Conservation (phyloP, 805 yeast genomes). For the Lipomyces chichibuensis region DNA sequence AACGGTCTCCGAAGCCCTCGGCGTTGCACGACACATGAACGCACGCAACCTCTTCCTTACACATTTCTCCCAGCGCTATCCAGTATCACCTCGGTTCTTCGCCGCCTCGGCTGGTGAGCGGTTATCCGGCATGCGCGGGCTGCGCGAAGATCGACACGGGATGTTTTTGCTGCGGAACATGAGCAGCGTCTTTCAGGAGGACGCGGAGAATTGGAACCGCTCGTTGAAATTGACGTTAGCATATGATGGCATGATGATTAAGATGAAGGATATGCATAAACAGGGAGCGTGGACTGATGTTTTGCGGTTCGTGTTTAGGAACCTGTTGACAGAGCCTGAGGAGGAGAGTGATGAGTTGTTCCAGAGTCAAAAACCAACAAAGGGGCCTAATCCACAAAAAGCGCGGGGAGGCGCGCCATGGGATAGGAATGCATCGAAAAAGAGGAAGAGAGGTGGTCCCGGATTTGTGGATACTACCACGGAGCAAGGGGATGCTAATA, state of each 20-base stretch:
- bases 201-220: conserved; percentile 14
- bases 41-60: conserved; percentile 75
- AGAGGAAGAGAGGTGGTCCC: background rate
- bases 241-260: conserved; percentile 66
- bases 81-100: conserved; percentile 41
- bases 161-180: background rate
- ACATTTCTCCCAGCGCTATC: conserved; percentile 91
- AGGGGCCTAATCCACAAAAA: background rate
- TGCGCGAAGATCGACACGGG: conserved; percentile 10
- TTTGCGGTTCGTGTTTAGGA: conserved; percentile 7
- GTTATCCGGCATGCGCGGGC: background rate
- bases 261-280: conserved; percentile 49
- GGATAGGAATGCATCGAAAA: conserved; percentile 4
- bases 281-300: conserved; percentile 36
- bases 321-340: conserved; percentile 7
- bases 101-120: conserved; percentile 2
- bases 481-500: background rate
- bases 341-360: background rate
- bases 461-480: background rate
- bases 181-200: background rate
- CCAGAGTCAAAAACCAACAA: background rate
- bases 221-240: conserved; percentile 49
- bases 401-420: background rate
- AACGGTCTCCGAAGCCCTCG: conserved; percentile 84
- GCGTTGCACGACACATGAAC: conserved; percentile 68